Base-by-base conservation (phyloP, 192 early-diverging fungal genomes). In the Kappamyces sp. region DNA sequence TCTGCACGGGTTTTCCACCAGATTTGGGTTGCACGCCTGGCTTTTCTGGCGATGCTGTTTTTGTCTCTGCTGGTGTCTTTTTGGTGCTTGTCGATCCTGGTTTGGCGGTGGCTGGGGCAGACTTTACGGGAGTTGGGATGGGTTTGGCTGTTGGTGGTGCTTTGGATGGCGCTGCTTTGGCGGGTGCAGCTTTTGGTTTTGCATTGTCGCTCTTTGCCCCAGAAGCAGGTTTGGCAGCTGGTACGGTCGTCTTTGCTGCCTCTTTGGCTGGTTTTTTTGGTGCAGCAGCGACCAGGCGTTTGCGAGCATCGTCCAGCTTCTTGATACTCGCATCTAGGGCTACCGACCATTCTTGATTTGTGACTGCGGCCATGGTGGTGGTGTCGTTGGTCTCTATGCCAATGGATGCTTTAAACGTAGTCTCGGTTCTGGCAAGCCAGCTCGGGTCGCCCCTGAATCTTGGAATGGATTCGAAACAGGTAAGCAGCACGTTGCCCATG, bases 41-140 rank as follows among this genome's bases (percentile, higher is more conserved):
- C 14, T 29, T 4, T 8, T 43, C 12, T 33, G 38, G 36, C 12
- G 12, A 42, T 3, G 22, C 22, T 15, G 45, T 39, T 34, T 29
- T 60, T 45, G 29, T 7, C 2, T 43, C 40, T 63, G 41, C 39
- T 15, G 41, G 7, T 43, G 61, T 8, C 38, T 69, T 69, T 65
- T 34, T 46, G n/a, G 22, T 66, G 15, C 33, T 33, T 49, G 29
- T 38, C 46, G 58, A 38, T 48, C 47, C 30, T 34, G 64, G 4
- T 50, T 14, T 43, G 15, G 0, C 32, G 0, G 31, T 49, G 22
- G 4, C 12, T 9, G 4, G 22, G 9, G 34, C 48, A 49, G 48
- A 32, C 31, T 49, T 49, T 49, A 32, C 34, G 34, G 31, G 7
- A n/a, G 12, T 45, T 45, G 22, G 12, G 22, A n/a, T 45, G 12